Conservation (phyloP, 208 protist species). For the Novymonas esmeraldas region DNA sequence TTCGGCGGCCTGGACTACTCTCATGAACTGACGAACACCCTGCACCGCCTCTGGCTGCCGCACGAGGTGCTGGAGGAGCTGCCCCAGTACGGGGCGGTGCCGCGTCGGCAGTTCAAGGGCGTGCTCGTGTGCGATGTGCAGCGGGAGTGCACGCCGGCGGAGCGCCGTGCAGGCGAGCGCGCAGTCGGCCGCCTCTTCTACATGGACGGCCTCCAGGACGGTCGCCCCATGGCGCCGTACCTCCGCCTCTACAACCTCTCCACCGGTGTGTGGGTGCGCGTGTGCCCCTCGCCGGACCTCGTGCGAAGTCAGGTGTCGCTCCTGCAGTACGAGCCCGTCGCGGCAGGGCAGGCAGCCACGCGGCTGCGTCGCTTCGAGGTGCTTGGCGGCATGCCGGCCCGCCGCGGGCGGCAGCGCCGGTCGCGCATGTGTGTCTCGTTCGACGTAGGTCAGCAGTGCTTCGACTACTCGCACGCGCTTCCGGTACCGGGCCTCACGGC, state of each 20-base stretch:
- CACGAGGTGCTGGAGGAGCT: conserved; percentile 39
- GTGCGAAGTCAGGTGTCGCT: conserved; percentile 44
- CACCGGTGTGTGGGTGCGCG: conserved; percentile 42
- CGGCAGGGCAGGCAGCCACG: background rate
- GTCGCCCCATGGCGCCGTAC: conserved; percentile 41
- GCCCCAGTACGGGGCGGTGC: conserved; percentile 48
- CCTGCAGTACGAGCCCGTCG: conserved; percentile 22
- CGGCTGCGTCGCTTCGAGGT: conserved; percentile 46
- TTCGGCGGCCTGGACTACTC: conserved; percentile 58
- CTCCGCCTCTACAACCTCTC: conserved; percentile 47
- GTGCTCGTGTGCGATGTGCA: conserved; percentile 50
- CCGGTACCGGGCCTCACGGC: conserved; percentile 49
- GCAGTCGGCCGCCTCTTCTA: conserved; percentile 48
- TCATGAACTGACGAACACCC: conserved; percentile 37
- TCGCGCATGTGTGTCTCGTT: conserved; percentile 53
- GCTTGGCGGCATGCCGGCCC: conserved; percentile 50
- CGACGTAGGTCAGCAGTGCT: conserved; percentile 33
- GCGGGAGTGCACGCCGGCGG: conserved; percentile 28
- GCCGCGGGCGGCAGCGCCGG: conserved; percentile 42
- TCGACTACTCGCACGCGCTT: conserved; percentile 42
- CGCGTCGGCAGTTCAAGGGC: conserved; percentile 58
- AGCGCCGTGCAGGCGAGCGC: conserved; percentile 15
- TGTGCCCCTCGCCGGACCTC: conserved; percentile 52
- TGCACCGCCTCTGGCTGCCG: conserved; percentile 50
- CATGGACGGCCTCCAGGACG: conserved; percentile 55